Percentiles rank a stretch among this genome's conserved stretches.
phyloP scores from a whole-genome alignment of 176 grass and related monocot species.

The Secale cereale region DNA sequence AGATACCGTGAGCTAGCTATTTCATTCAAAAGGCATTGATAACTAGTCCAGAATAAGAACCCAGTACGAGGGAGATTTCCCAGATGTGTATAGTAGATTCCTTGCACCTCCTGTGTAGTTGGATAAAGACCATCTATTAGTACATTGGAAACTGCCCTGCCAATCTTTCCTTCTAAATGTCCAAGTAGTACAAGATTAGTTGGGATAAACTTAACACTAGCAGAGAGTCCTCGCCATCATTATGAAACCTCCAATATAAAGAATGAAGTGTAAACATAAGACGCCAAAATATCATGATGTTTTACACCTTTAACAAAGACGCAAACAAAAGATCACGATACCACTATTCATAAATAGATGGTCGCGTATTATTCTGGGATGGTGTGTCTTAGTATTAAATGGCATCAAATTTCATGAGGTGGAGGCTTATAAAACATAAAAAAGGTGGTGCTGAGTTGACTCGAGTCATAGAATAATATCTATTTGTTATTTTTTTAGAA shows the following conservation, averaged over 20 bases:
- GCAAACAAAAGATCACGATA: not conserved
- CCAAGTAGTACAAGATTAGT: conserved; percentile 64
- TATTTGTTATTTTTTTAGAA: no score
- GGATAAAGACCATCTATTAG: conserved; percentile 88
- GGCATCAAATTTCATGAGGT: not conserved
- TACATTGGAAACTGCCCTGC: conserved; percentile 36
- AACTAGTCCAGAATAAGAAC: not conserved
- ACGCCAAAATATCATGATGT: not conserved
- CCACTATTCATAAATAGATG: no score
- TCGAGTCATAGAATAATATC: not conserved
- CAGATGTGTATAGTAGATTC: conserved; percentile 76
- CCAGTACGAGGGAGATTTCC: conserved; percentile 69
- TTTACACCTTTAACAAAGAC: no score
- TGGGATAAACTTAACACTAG: conserved; percentile 86
- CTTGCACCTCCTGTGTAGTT: conserved; percentile 50
- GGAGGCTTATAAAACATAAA: not conserved
- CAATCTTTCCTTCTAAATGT: conserved; percentile 69
- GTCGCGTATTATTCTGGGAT: no score
- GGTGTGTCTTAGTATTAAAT: no score
- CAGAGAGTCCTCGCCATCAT: conserved; percentile 67
- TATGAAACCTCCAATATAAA: conserved; percentile 46
- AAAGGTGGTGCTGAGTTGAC: not conserved
- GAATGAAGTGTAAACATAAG: not conserved
- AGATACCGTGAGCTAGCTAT: not conserved
- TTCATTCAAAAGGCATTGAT: not conserved